Evolutionary conservation across 2,329 filamentous ascomycete species (phyloP), one percentile per base, ranked within the genome.

Genomic region (Coleophoma cylindrospora): DNA sequence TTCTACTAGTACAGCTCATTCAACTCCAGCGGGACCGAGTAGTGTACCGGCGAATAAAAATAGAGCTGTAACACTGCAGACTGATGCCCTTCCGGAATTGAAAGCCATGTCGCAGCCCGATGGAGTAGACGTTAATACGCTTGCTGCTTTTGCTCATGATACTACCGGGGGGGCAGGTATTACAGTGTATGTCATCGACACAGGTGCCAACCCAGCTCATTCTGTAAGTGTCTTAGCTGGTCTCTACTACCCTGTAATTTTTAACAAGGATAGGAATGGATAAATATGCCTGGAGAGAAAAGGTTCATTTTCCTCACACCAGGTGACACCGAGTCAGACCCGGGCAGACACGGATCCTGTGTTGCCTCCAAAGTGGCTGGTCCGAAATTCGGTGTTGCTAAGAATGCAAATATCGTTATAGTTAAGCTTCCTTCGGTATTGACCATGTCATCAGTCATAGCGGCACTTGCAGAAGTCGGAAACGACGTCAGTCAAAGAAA

Each of bases 381-480:
- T 9, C 34, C 21, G 4, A 19, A 9, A 2, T 50, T 44, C 34
- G 48, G 48, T 21, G 34, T 47, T n/a, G 40, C 40, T 9, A 50
- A 50, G 33, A 47, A 50, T 6, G 48, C 32, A n/a, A 46, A 50
- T 22, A 47, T 50, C 37, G 48, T 50, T 11, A 47, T 50, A 22
- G 48, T 46, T 46, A 50, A 50, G 34, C 43, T 43, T 9, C 40
- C 40, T 22, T 8, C 6, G 7, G 14, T 9, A n/a, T 7, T 21
- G 21, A 21, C 13, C 13, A 21, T 22, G 13, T 43, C n/a, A 22
- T 14, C 14, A n/a, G 14, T 38, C 17, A 38, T 38, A 14, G 36
- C 14, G 36, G 36, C 36, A n/a, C 36, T 43, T 10, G 21, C 19
- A 15, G 17, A 15, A 15, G 21, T 43, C 14, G 19, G 13, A 7